Conservation (phyloP, 2,329 filamentous ascomycete species). For the Lomentospora prolificans region DNA sequence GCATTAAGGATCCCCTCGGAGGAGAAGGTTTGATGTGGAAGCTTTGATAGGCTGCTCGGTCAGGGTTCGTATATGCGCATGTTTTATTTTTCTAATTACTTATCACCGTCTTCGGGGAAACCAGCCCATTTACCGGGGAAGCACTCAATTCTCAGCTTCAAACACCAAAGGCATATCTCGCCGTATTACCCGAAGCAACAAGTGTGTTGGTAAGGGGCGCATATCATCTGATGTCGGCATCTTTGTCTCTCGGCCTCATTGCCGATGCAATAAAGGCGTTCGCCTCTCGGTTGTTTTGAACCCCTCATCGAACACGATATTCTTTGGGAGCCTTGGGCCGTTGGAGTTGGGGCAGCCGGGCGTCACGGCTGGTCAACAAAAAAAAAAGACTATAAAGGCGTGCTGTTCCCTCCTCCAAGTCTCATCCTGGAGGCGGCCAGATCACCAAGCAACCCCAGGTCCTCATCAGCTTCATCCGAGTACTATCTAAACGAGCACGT, state of each 20-base stretch:
- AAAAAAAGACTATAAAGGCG: background rate
- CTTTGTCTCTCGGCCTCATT: background rate
- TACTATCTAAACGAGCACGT: background rate
- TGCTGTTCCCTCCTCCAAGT: background rate
- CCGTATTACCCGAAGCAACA: background rate
- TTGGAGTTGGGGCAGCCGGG: background rate
- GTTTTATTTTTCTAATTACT: conserved; percentile 2
- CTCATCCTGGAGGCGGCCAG: background rate
- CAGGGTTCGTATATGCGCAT: background rate
- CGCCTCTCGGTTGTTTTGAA: too few relatives aligned
- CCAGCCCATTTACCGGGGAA: background rate
- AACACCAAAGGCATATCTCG: background rate
- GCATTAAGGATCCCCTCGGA: background rate
- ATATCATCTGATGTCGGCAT: background rate
- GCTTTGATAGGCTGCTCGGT: background rate
- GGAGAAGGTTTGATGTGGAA: background rate
- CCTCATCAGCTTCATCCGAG: background rate
- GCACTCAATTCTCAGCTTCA: background rate
- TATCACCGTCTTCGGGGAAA: background rate
- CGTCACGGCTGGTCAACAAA: background rate
- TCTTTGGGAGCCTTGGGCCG: too few relatives aligned
- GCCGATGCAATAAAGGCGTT: too few relatives aligned
- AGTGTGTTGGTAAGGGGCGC: background rate
- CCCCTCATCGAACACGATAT: too few relatives aligned
- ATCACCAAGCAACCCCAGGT: background rate